These are phyloP conservation scores for Aureobasidium namibiae DNA, from an alignment of 2,329 filamentous ascomycete species.

Conservation along the genomic window DNA sequence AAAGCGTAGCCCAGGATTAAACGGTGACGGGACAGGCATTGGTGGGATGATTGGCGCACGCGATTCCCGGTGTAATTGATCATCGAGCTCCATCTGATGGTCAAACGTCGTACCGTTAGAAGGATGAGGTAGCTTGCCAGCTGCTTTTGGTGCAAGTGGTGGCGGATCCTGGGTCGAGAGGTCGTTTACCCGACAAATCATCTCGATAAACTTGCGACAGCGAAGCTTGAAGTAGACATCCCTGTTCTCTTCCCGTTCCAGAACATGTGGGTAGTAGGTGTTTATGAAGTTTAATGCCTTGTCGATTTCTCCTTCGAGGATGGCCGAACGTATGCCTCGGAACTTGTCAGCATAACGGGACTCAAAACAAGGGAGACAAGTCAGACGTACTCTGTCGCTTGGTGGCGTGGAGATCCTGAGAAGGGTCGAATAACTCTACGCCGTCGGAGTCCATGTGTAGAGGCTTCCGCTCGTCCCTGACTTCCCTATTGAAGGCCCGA, in stretches of 20 bases:
- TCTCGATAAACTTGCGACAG: constrained; percentile 90
- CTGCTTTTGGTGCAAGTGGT: constrained; percentile 24
- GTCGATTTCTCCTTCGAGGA: constrained; percentile 89
- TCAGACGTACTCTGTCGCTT: constrained; percentile 74
- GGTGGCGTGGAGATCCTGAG: constrained; percentile 77
- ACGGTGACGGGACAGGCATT: constrained; percentile 4
- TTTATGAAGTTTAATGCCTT: constrained; percentile 75
- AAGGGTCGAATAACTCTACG: constrained; percentile 56
- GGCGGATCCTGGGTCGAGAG: constrained; percentile 37
- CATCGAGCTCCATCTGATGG: constrained; percentile 52
- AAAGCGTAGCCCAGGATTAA: neutral
- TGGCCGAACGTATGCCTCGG: constrained; percentile 73
- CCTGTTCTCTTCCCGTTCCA: constrained; percentile 59
- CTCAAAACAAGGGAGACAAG: neutral
- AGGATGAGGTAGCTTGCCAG: constrained; percentile 21
- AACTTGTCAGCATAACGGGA: neutral
- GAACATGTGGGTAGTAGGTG: constrained; percentile 68
- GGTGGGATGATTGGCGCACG: constrained; percentile 6
- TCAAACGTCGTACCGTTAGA: constrained; percentile 28
- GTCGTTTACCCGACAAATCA: constrained; percentile 71
- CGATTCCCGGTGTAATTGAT: constrained; percentile 35
- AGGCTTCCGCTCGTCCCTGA: constrained; percentile 63
- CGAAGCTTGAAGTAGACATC: constrained; percentile 80
- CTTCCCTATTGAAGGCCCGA: constrained; percentile 75
- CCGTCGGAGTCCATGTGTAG: constrained; percentile 33